Evolutionary conservation across 1,284 basidiomycete genomes (phyloP), one percentile per base, ranked within the genome.

Genomic region (Malassezia yamatoensis): DNA sequence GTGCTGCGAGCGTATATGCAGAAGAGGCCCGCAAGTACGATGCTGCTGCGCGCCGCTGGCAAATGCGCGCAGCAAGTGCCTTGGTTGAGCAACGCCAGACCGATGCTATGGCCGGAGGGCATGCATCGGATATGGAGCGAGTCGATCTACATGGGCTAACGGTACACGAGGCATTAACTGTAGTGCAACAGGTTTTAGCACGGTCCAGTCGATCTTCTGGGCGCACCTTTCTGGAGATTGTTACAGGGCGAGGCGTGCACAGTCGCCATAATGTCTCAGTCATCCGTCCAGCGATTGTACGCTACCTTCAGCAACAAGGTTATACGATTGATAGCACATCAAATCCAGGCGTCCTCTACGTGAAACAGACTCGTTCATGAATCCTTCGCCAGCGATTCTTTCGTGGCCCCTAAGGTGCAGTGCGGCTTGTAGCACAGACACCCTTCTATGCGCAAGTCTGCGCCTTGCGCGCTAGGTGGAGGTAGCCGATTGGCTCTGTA

Each of bases 61-160:
- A 65, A 9, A 62, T 74, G 18, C 59, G 68, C 18, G 73, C 66
- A 1, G 69, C 75, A 15, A 61, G 67, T 24, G 69, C 68, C 2
- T 59, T 75, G 5, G 72, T 76, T 1, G 62, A 71, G 11, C 67
- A 76, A 35, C 55, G 75, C 18, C 60, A 62, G 48, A 36, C 13
- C 9, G 45, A 37, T 24, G 11, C 21, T 16, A 21, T 21, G 39
- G 13, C 21, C 20, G 11, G 38, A 10, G n/a, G 34, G 60, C 38
- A 12, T 9, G 4, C 7, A n/a, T 16, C 32, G 24, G n/a, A 24
- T 12, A 8, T 20, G 36, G 60, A 68, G 40, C 63, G 61, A 1
- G 66, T 77, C 36, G 76, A 77, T 42, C 56, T 77, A 24, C 76
- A 77, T 51, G 67, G 70, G 12, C 57, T 77, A 15, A 75, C 68